Base-by-base conservation (phyloP, 768 basidiomycete species). In the Boletus sp. region DNA sequence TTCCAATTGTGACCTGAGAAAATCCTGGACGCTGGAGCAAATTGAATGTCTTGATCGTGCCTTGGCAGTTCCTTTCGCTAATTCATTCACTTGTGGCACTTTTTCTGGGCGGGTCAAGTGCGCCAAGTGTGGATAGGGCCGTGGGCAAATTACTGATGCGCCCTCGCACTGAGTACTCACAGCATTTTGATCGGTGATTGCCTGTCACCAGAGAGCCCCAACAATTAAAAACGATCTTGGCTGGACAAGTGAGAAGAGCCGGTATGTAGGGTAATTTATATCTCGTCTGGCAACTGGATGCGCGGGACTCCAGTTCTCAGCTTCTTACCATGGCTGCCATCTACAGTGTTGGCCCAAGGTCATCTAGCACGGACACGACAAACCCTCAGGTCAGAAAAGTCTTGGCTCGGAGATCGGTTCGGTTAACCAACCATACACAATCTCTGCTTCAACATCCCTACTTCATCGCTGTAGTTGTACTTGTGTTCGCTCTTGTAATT, bases 361-460 rank as follows among this genome's bases (percentile, higher is more conserved):
- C 59, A 9, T 4, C 35, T 1, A 24, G 7, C 1, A 18, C 49
- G 3, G 15, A 29, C n/a, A n/a, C n/a, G n/a, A n/a, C n/a, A n/a
- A n/a, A n/a, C 15, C 35, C 47, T 11, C 33, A 64, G 69, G 69
- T 67, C 4, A 67, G 70, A 3, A 11, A 6, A 12, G 0, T 3
- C 10, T 32, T 50, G 32, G 5, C 11, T 37, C 20, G 15, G n/a
- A 28, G 18, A 29, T 52, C 30, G 11, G 12, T 14, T 18, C 29
- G 10, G 37, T 47, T 54, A 4, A 50, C 35, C 11, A 5, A 48
- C 9, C 36, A 12, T 24, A 12, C 4, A 8, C 50, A 71, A 70
- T 51, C 69, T 8, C 4, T 62, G 12, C 47, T 65, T 2, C 56
- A 67, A 17, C 60, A 70, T 17, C 39, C 59, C 5, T 72, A 72